Percentiles rank a stretch among this genome's conserved stretches.
phyloP scores from a whole-genome alignment of 2,329 filamentous ascomycete genomes.

The Colletotrichum sp. region DNA sequence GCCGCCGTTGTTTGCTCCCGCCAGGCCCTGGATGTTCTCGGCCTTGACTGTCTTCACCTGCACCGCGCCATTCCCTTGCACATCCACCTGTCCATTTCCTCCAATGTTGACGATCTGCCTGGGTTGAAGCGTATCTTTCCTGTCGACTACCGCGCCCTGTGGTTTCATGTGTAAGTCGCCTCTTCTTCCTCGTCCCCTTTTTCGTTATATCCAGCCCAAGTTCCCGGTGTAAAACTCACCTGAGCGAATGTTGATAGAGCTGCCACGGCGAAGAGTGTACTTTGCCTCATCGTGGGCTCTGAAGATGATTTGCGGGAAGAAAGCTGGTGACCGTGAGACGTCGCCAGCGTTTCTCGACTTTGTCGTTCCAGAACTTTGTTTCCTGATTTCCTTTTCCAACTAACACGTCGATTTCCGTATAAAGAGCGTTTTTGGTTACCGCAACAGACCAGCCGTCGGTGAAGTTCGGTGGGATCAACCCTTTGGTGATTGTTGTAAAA shows the following conservation, averaged over 20 bases:
- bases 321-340: slow-evolving; percentile 12
- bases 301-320: neutral
- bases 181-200: neutral
- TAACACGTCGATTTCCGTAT: neutral
- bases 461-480: slow-evolving; percentile 28
- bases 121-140: neutral
- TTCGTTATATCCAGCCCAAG: neutral
- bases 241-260: slow-evolving; percentile 20
- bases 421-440: slow-evolving; percentile 13
- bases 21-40: neutral
- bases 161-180: neutral
- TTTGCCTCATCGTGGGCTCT: slow-evolving; percentile 23
- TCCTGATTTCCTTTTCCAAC: neutral
- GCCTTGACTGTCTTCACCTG: slow-evolving; percentile 14
- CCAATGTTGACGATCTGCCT: slow-evolving; percentile 14
- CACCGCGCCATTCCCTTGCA: slow-evolving; percentile 1
- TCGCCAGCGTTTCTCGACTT: slow-evolving; percentile 14
- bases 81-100: neutral
- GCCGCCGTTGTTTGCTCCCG: neutral
- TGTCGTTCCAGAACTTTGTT: neutral
- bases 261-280: slow-evolving; percentile 20
- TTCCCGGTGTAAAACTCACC: slow-evolving; percentile 12
- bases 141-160: slow-evolving; percentile 15
- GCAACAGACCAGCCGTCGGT: slow-evolving; percentile 32
- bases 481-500: slow-evolving; percentile 11